Evolutionary conservation across 345 rosid species (phyloP).

Genomic region (Eucalyptus decipiens): DNA sequence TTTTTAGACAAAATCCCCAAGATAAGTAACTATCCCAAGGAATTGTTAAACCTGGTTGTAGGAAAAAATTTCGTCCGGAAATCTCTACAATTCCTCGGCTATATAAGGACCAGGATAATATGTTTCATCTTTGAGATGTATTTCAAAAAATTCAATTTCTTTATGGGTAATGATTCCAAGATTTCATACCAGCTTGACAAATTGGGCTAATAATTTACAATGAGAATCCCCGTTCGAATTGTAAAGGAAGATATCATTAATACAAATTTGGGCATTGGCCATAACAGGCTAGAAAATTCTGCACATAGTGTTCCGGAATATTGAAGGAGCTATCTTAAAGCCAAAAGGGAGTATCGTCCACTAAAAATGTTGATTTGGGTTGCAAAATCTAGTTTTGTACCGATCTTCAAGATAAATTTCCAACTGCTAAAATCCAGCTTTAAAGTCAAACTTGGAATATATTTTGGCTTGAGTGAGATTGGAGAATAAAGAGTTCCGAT

Average conservation of each 20-base stretch:
- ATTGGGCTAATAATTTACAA: no score
- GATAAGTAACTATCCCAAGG: no score
- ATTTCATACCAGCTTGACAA: neutral
- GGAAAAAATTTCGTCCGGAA: no score
- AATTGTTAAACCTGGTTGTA: no score
- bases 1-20: no score
- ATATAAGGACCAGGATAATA: no score
- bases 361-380: neutral
- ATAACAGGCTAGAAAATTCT: accelerated
- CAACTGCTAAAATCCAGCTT: accelerated
- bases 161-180: neutral
- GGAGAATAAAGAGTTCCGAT: neutral
- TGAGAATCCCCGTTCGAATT: neutral
- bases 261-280: neutral
- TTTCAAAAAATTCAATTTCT: neutral
- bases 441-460: neutral
- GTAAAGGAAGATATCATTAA: neutral
- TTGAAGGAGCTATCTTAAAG: neutral
- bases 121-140: neutral
- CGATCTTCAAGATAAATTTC: accelerated
- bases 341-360: neutral
- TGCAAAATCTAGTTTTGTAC: neutral
- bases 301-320: no score
- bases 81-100: accelerated
- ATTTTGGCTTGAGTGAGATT: neutral